Conservation (phyloP, 306 rosid species). For the Acacia acuminata region DNA sequence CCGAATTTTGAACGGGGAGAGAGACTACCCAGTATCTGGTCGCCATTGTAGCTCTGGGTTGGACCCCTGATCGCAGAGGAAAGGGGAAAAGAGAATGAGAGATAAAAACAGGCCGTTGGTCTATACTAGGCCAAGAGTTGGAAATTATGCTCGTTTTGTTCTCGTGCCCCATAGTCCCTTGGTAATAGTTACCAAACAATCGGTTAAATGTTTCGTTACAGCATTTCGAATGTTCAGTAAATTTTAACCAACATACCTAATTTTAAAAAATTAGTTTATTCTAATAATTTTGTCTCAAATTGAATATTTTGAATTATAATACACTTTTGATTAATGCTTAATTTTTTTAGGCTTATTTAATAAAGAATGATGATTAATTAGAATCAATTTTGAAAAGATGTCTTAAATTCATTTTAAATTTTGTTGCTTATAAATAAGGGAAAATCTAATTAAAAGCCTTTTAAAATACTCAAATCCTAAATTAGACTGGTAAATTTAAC, state of each 20-base stretch:
- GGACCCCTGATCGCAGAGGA: constrained; percentile 13
- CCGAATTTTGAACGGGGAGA: constrained; percentile 73
- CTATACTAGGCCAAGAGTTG: not conserved
- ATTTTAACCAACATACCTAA: too few species aligned
- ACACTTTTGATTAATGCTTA: too few species aligned
- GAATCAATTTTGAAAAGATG: not conserved
- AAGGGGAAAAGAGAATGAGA: not conserved
- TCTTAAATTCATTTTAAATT: too few species aligned
- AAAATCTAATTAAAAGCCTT: too few species aligned
- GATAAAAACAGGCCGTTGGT: not conserved
- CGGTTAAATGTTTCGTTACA: not conserved
- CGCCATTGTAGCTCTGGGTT: constrained; percentile 56
- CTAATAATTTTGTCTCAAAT: not conserved
- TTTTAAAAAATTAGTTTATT: too few species aligned
- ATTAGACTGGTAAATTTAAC: too few species aligned
- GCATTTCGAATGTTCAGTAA: too few species aligned
- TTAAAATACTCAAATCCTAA: too few species aligned
- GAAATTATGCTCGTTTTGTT: not conserved
- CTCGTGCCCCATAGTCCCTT: too few species aligned
- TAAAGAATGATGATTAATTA: too few species aligned
- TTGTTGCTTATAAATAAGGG: not conserved
- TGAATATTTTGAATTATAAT: too few species aligned
- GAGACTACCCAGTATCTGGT: constrained; percentile 91
- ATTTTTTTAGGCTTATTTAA: too few species aligned
- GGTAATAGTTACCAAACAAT: not conserved